Evolutionary conservation across 2,329 filamentous ascomycete species (phyloP).

Genomic region (Xylaria sp.): DNA sequence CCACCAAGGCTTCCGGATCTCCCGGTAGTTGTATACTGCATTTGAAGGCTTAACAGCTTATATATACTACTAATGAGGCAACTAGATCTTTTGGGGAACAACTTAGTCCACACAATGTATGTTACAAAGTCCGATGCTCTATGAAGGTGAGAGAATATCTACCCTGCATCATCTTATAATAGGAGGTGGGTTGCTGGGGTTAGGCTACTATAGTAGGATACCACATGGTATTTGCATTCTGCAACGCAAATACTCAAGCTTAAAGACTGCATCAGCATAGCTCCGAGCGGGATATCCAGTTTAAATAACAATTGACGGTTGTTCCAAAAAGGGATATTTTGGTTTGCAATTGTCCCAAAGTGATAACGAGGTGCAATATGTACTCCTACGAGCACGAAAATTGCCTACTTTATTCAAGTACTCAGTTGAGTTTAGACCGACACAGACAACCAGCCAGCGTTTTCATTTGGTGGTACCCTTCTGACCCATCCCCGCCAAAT

Average conservation of each 20-base stretch:
- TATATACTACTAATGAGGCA: not conserved
- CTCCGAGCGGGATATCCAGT: not conserved
- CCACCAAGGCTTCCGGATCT: not conserved
- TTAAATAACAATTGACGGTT: not conserved
- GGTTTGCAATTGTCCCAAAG: too few species aligned
- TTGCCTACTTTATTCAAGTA: not conserved
- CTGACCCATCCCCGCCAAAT: conserved; percentile 23
- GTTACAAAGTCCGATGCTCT: not conserved
- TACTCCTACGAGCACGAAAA: too few species aligned
- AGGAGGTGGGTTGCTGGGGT: not conserved
- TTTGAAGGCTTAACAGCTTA: not conserved
- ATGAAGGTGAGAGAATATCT: conserved; percentile 2
- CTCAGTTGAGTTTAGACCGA: not conserved
- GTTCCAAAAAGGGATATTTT: not conserved
- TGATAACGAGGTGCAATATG: too few species aligned
- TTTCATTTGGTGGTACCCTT: not conserved
- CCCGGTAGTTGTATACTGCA: not conserved
- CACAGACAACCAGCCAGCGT: not conserved
- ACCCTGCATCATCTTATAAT: conserved; percentile 19
- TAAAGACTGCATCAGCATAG: not conserved
- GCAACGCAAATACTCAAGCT: conserved; percentile 2
- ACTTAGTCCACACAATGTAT: not conserved
- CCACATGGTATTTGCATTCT: not conserved
- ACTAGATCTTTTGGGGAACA: not conserved
- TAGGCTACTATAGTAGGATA: conserved; percentile 2